Evolutionary conservation across 2,329 filamentous ascomycete species (phyloP).

Genomic region (Cadophora malorum): DNA sequence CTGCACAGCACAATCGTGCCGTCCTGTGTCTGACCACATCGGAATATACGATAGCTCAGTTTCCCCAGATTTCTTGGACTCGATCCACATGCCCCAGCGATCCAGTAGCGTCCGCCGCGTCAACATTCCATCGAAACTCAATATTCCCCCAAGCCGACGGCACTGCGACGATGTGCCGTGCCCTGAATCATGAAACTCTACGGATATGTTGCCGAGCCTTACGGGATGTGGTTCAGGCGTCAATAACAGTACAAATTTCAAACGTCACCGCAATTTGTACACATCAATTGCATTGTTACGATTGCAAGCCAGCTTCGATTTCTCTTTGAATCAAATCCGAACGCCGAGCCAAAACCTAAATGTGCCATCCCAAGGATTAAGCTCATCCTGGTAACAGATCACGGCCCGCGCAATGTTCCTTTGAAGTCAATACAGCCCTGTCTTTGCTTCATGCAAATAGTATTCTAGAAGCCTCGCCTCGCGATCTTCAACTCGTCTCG

Average conservation of each 20-base stretch:
- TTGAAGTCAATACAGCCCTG: not conserved
- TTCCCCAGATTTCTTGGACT: not conserved
- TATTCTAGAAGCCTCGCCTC: constrained; percentile 3
- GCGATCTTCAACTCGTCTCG: not conserved
- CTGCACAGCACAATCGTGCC: not conserved
- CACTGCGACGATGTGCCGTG: not conserved
- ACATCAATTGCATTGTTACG: not conserved
- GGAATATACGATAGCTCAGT: not conserved
- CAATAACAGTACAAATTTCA: not conserved
- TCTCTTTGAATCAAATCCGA: not conserved
- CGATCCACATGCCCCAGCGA: constrained; percentile 1
- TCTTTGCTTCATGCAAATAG: constrained; percentile 1
- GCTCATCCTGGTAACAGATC: not conserved
- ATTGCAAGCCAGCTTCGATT: not conserved
- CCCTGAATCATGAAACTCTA: not conserved
- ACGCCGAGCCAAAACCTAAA: not conserved
- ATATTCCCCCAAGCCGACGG: not conserved
- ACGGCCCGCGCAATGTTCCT: not conserved
- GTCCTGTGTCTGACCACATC: not conserved
- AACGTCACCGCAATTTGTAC: not conserved
- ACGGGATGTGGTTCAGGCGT: not conserved
- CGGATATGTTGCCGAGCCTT: not conserved
- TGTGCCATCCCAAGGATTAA: not conserved
- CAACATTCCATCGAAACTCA: not conserved
- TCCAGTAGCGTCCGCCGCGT: not conserved